Evolutionary conservation across 2,329 filamentous ascomycete species (phyloP), one percentile per base, ranked within the genome.

Genomic region (Sclerotiophoma versabilis): DNA sequence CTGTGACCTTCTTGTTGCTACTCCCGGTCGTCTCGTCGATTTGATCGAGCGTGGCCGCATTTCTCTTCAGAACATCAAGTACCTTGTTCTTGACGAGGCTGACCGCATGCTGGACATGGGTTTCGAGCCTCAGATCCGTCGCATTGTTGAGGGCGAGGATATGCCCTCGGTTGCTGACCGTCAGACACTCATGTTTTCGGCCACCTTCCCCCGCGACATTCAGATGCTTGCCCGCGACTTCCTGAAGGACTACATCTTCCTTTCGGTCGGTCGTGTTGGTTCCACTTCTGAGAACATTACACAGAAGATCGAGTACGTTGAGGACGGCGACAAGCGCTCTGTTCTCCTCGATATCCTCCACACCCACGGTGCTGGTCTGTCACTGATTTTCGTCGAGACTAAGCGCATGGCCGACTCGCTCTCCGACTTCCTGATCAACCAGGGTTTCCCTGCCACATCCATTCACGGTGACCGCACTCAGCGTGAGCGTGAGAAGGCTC

Each of bases 81-180:
- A 99, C 77, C 86, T 99, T 59, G 92, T 99, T 69, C 91, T 99
- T 49, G 95, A 99, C 70, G 95, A 99, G 86, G 95, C 95, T 78
- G 95, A 99, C 83, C 95, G 95, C 77, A 99, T 99, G 95, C 85
- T 99, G 84, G 95, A 99, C 85, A 99, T 99, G 95, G 95, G 95
- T 95, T 99, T 99, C 84, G 95, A 99, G 84, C 95, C 95, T 72
- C 95, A 99, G 82, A 99, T 99, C 75, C 93, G 95, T 73, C 91
- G 93, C 71, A 98, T 99, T 72, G 95, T 99, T 38, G 93, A 98
- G 80, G 92, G 92, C 57, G 95, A 98, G 81, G 95, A 99, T 71
- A 99, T 99, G 95, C 95, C 95, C 53, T 78, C 79, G 47, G 91
- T 93, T 57, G 81, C 87, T 64, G 82, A 84, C 69, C 93, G 95